Percentiles rank a stretch among this genome's conserved stretches.
These are phyloP conservation scores for Comarum palustre DNA, from an alignment of 306 rosid genomes.

Conservation along the genomic window DNA sequence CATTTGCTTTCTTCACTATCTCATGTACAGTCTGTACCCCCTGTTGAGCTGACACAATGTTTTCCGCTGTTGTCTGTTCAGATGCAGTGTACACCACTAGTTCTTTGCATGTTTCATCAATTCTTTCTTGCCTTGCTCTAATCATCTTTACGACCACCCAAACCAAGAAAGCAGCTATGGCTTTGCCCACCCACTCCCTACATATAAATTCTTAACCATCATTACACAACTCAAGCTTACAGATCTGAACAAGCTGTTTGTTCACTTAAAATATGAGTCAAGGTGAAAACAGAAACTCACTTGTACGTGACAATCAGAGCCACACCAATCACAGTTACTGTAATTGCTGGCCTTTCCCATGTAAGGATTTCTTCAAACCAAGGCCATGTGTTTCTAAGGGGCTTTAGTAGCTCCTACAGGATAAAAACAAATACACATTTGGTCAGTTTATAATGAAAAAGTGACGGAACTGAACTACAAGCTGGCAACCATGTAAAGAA, in stretches of 20 bases:
- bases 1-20: conserved; percentile 56
- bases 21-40: conserved; percentile 62
- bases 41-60: conserved; percentile 80
- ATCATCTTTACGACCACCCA: conserved; percentile 65
- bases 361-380: conserved; percentile 52
- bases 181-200: conserved; percentile 94
- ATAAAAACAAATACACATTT: conserved; percentile 16
- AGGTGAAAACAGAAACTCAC: conserved; percentile 34
- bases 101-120: conserved; percentile 52
- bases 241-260: background rate
- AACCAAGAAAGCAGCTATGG: conserved; percentile 52
- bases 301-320: conserved; percentile 55
- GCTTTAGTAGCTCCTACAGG: conserved; percentile 70
- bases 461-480: background rate
- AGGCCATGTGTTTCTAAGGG: conserved; percentile 39
- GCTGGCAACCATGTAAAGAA: background rate
- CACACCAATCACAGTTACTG: conserved; percentile 43
- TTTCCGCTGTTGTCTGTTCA: conserved; percentile 62
- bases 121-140: conserved; percentile 40
- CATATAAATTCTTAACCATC: conserved; percentile 19
- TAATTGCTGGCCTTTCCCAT: conserved; percentile 69
- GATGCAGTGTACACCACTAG: conserved; percentile 53
- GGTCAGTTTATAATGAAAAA: background rate
- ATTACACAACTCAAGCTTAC: background rate
- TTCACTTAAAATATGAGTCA: background rate